These are phyloP conservation scores for Xylariales sp. DNA, from an alignment of 2,329 filamentous ascomycete species.

Conservation along the genomic window DNA sequence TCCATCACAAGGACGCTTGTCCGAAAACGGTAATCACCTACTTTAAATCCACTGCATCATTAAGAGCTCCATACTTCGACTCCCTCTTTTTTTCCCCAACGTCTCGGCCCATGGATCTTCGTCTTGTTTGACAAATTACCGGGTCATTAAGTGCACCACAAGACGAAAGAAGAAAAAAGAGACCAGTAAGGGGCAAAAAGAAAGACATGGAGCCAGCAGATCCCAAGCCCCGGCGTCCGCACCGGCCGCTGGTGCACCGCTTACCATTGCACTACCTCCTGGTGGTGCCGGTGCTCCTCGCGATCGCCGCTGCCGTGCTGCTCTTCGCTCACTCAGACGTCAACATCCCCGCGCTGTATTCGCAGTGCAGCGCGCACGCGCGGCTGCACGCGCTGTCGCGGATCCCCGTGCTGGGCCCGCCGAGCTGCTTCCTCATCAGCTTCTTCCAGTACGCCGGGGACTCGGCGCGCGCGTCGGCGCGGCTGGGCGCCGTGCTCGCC, in stretches of 20 bases:
- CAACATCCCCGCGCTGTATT: constrained; percentile 48
- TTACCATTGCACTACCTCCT: constrained; percentile 49
- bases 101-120: no score
- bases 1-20: no score
- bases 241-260: constrained; percentile 43
- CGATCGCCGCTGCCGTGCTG: constrained; percentile 32
- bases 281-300: constrained; percentile 44
- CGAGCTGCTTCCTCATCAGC: constrained; percentile 45
- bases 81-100: no score
- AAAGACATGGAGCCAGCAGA: constrained; percentile 3
- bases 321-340: constrained; percentile 45
- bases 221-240: constrained; percentile 4
- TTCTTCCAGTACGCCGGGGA: constrained; percentile 42
- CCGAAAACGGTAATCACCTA: no score
- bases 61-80: no score
- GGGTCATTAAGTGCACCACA: no score
- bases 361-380: constrained; percentile 46
- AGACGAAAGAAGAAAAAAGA: no score
- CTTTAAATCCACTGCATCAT: no score
- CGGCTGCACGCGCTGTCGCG: constrained; percentile 38
- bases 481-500: constrained; percentile 37
- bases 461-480: constrained; percentile 33
- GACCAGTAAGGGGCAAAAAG: no score
- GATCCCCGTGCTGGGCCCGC: constrained; percentile 40
- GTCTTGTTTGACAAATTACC: no score